A percentile compares a stretch with the other conserved stretches of the same genome.
Conservation (phyloP, 345 rosid species). For the Isatis tinctoria region DNA sequence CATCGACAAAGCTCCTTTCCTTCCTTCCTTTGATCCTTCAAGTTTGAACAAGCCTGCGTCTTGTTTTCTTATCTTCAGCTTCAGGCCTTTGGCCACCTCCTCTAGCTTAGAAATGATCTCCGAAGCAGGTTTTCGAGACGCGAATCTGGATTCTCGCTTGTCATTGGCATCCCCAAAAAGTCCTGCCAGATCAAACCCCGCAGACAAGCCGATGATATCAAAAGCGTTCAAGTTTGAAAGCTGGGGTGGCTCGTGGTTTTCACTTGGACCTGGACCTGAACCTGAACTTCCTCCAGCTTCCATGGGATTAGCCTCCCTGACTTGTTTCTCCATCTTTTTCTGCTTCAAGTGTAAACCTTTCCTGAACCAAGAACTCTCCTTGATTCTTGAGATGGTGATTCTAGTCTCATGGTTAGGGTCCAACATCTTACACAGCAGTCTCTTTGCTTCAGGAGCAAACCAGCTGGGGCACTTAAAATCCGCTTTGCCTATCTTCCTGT, state of each 20-base stretch:
- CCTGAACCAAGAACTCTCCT: slow-evolving; percentile 66
- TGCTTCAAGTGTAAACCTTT: slow-evolving; percentile 50
- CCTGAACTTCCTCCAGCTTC: slow-evolving; percentile 17
- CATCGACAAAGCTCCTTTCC: slow-evolving; percentile 56
- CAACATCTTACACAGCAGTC: slow-evolving; percentile 47
- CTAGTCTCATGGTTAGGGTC: slow-evolving; percentile 58
- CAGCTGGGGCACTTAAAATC: slow-evolving; percentile 62
- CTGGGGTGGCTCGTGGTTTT: slow-evolving; percentile 33
- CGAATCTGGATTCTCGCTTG: slow-evolving; percentile 55
- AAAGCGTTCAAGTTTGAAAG: slow-evolving; percentile 60
- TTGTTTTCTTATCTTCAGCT: slow-evolving; percentile 57
- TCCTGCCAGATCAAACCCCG: slow-evolving; percentile 63
- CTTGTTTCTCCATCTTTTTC: slow-evolving; percentile 38
- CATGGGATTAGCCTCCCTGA: slow-evolving; percentile 17
- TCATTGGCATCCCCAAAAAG: slow-evolving; percentile 41
- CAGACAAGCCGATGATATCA: slow-evolving; percentile 59
- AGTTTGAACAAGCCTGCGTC: slow-evolving; percentile 61
- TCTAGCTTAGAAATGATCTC: slow-evolving; percentile 60
- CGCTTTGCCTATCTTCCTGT: slow-evolving; percentile 63
- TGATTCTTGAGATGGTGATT: slow-evolving; percentile 49
- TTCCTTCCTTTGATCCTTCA: slow-evolving; percentile 59
- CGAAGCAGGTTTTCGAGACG: slow-evolving; percentile 53
- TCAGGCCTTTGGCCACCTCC: slow-evolving; percentile 47
- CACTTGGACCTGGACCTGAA: slow-evolving; percentile 30
- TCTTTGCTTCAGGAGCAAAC: slow-evolving; percentile 57